Evolutionary conservation across 169 alveolate species (phyloP), one percentile per base, ranked within the genome.

Genomic region (Babesia sp.): DNA sequence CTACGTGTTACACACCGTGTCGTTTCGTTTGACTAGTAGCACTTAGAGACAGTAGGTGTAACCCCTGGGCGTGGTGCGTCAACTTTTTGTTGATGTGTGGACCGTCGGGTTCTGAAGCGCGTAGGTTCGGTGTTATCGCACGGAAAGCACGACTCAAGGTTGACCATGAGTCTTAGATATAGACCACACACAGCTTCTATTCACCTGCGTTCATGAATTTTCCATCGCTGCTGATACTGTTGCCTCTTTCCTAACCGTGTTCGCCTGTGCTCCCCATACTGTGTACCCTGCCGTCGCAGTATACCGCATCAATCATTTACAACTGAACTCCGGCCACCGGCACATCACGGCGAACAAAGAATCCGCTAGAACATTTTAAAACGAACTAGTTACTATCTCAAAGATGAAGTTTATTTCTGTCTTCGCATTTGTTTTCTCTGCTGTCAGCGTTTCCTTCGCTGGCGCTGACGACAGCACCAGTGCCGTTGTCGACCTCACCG

Each of bases 401-500:
- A 33, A 22, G 24, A 66, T 66, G 76, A 44, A 61, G 36, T 42
- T 42, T 57, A 31, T 20, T 28, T n/a, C 36, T 26, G 57, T 41
- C 2, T 39, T 61, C 24, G 58, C 58, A 29, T 31, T 45, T 29
- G 37, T 64, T 44, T 45, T n/a, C 74, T 44, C 26, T 16, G 59
- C 50, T 6, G 24, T 33, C 22, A 36, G 67, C 61, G 63, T 33
- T 18, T 26, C 6, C 57, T 33, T 61, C 58, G 54, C 55, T 14
- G 36, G 37, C 70, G 92, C 83, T 14, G 92, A 87, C 29, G 90
- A 78, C 18, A 83, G 57, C 1, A 9, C 67, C 67, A 11, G 24
- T 7, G 48, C n/a, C 26, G 96, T 93, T 9, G 60, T 90, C 22
- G 93, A 83, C 45, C 59, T 94, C 46, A 84, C 93, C 36, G 96